phyloP scores from a whole-genome alignment of 495 filamentous ascomycete genomes.

The Daldinia decipiens region DNA sequence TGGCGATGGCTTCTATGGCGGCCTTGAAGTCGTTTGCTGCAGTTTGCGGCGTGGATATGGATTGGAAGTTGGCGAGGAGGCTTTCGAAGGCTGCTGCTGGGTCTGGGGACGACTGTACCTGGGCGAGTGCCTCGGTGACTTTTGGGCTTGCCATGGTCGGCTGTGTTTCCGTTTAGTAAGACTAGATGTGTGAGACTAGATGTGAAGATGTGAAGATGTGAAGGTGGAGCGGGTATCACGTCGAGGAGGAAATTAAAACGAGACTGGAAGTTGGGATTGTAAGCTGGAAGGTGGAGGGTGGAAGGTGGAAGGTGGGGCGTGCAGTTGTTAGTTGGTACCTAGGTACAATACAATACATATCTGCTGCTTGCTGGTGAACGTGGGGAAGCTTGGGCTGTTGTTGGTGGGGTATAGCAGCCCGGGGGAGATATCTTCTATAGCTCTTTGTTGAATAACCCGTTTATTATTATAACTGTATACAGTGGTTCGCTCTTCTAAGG shows the following conservation, averaged over 20 bases:
- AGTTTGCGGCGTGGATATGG: conserved; percentile 62
- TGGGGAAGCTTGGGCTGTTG: conserved; percentile 18
- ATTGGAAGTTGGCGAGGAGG: conserved; percentile 72
- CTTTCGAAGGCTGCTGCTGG: conserved; percentile 69
- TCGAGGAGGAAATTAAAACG: background rate
- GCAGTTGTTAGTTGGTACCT: conserved; percentile 1
- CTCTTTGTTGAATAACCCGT: background rate
- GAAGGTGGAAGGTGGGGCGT: conserved; percentile 11
- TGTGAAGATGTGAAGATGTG: background rate
- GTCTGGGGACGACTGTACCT: conserved; percentile 65
- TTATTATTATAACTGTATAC: background rate
- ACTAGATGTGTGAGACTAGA: background rate
- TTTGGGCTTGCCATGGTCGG: conserved; percentile 45
- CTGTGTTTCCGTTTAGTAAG: background rate
- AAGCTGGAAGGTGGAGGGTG: conserved; percentile 9
- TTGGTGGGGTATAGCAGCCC: conserved; percentile 2
- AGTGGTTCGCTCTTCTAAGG: background rate
- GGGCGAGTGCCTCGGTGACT: conserved; percentile 62
- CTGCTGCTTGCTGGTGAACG: conserved; percentile 2
- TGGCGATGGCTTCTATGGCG: conserved; percentile 74
- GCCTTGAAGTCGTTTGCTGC: conserved; percentile 73
- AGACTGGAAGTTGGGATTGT: conserved; percentile 15
- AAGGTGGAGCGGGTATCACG: background rate
- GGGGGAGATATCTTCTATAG: background rate
- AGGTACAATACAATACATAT: too few species aligned